These are phyloP conservation scores for Suillus tomentosus DNA, from an alignment of 768 basidiomycete genomes.

Conservation along the genomic window DNA sequence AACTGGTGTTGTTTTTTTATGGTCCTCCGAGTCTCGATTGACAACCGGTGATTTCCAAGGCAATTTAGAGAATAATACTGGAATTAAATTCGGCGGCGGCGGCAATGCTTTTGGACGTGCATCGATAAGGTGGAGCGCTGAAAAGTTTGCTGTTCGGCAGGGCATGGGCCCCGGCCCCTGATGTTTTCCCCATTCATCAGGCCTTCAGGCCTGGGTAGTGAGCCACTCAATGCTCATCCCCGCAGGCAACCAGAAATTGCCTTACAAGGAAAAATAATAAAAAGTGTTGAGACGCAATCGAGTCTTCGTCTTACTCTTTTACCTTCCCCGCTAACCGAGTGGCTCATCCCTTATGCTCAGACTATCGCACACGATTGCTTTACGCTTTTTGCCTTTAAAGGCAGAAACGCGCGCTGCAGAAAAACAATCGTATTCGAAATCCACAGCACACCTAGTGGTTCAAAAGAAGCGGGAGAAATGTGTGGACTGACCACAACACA, in stretches of 20 bases:
- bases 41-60: not conserved
- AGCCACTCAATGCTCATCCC: not conserved
- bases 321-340: conserved; percentile 22
- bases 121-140: too few species aligned
- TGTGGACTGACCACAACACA: conserved; percentile 11
- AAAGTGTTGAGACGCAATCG: conserved; percentile 28
- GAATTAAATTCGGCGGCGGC: not conserved
- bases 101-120: not conserved
- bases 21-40: not conserved
- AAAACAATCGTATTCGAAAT: conserved; percentile 29
- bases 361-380: conserved; percentile 24
- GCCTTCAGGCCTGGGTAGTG: not conserved
- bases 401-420: conserved; percentile 17
- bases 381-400: conserved; percentile 23
- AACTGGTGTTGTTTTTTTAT: not conserved
- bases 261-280: conserved; percentile 15
- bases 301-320: conserved; percentile 14
- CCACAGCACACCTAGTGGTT: conserved; percentile 19
- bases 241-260: conserved; percentile 3
- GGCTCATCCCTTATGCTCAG: conserved; percentile 25
- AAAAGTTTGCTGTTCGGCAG: not conserved
- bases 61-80: not conserved
- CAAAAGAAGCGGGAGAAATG: conserved; percentile 22
- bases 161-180: not conserved
- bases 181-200: not conserved